These are phyloP conservation scores for Pilaira anomala DNA, from an alignment of 192 early-diverging fungal species.

Conservation along the genomic window DNA sequence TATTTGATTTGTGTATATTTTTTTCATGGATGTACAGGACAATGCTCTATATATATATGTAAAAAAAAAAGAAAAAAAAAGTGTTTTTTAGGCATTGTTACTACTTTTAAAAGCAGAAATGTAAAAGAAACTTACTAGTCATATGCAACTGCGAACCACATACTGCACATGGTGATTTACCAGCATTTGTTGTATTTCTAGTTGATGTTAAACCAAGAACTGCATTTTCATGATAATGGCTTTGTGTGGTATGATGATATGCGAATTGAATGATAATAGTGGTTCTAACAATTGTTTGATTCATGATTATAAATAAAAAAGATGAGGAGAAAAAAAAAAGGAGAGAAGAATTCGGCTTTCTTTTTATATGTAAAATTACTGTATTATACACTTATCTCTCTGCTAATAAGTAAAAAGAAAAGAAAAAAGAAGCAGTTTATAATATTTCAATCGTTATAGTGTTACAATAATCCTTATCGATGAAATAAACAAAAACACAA, in stretches of 20 bases:
- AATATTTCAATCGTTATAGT: too few relatives aligned
- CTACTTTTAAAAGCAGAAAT: neutral
- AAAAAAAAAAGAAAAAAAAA: neutral
- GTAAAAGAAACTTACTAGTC: constrained; percentile 27
- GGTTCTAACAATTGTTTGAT: neutral
- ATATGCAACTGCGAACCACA: constrained; percentile 36
- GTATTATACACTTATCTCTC: too few relatives aligned
- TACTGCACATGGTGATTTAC: constrained; percentile 19
- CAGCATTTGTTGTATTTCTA: too few relatives aligned
- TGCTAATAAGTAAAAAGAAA: too few relatives aligned
- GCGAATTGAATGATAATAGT: neutral
- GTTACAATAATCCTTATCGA: too few relatives aligned
- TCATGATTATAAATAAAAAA: neutral
- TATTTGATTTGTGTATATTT: neutral
- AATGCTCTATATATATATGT: too few relatives aligned
- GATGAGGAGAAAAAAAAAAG: neutral
- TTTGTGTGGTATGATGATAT: neutral
- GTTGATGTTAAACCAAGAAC: too few relatives aligned
- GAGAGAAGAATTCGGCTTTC: neutral
- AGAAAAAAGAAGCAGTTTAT: too few relatives aligned
- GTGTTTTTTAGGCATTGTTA: neutral
- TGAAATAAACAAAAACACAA: too few relatives aligned
- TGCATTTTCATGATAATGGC: neutral
- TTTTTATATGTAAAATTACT: too few relatives aligned
- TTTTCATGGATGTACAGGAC: constrained; percentile 27